A percentile compares a stretch with the other conserved stretches of the same genome.
Evolutionary conservation across 2,329 filamentous ascomycete genomes (phyloP).

Genomic region (Aspergillus caelatus): DNA sequence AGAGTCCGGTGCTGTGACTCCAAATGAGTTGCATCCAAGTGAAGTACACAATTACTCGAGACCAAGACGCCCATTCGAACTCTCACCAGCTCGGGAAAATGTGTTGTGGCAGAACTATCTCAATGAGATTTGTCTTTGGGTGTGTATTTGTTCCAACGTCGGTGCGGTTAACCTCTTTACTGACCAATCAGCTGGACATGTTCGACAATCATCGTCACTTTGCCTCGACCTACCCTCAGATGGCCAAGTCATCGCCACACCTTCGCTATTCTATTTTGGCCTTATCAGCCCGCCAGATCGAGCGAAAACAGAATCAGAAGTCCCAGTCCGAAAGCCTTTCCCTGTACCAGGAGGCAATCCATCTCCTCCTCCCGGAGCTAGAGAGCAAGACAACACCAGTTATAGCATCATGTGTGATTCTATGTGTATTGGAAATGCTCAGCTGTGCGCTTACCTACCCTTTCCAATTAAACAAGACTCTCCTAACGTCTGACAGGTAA

Average conservation of each 20-base stretch:
- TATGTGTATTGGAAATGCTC: constrained; percentile 58
- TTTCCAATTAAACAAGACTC: background rate
- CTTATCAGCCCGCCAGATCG: constrained; percentile 55
- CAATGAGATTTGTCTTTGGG: constrained; percentile 35
- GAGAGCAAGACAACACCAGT: constrained; percentile 51
- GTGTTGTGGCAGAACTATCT: constrained; percentile 36
- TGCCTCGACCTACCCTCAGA: constrained; percentile 50
- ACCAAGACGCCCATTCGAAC: constrained; percentile 25
- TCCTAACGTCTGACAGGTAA: constrained; percentile 19
- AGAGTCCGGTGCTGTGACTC: constrained; percentile 15
- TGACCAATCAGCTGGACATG: constrained; percentile 50
- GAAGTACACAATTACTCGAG: constrained; percentile 11
- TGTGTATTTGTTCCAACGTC: constrained; percentile 6
- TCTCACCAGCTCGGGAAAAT: constrained; percentile 35
- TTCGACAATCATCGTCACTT: constrained; percentile 56
- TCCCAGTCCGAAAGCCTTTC: constrained; percentile 50
- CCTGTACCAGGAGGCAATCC: constrained; percentile 57
- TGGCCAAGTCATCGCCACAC: constrained; percentile 49
- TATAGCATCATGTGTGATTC: constrained; percentile 56
- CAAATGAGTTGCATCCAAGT: constrained; percentile 8
- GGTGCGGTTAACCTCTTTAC: background rate
- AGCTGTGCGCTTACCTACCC: constrained; percentile 37
- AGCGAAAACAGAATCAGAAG: constrained; percentile 46
- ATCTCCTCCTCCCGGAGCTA: constrained; percentile 51
- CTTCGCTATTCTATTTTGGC: constrained; percentile 55